Conservation (phyloP, 345 rosid genomes). For the Hibiscus syriacus region DNA sequence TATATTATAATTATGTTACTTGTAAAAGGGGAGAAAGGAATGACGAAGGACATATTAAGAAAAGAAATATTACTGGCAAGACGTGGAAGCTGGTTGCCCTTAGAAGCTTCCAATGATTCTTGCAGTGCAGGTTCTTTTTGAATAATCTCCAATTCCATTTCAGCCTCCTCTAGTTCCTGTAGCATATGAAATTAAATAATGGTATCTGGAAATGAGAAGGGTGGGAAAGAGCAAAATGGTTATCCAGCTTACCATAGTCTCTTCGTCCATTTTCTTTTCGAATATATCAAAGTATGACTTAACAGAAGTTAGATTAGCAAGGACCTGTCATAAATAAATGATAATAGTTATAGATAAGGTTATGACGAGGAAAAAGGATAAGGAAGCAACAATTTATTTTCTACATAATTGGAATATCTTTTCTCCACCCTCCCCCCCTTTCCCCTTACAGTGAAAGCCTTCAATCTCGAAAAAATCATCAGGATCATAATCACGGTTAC, state of each 20-base stretch:
- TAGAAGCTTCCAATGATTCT: slow-evolving; percentile 27
- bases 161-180: slow-evolving; percentile 73
- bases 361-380: neutral
- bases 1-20: neutral
- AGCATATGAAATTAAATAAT: slow-evolving; percentile 13
- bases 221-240: neutral
- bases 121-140: slow-evolving; percentile 31
- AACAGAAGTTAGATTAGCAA: slow-evolving; percentile 59
- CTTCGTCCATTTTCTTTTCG: slow-evolving; percentile 38
- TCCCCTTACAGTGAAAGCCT: neutral
- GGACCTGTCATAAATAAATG: slow-evolving; percentile 37
- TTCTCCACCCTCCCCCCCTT: neutral
- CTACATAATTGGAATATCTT: neutral
- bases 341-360: neutral
- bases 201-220: neutral
- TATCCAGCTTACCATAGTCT: slow-evolving; percentile 40
- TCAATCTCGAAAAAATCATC: neutral
- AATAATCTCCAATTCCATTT: slow-evolving; percentile 58
- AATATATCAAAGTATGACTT: slow-evolving; percentile 57
- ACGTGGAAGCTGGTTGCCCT: slow-evolving; percentile 23
- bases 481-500: slow-evolving; percentile 22
- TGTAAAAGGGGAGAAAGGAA: neutral
- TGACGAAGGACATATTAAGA: neutral
- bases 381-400: neutral
- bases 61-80: slow-evolving; percentile 27